Evolutionary conservation across 345 rosid species (phyloP).

Genomic region (Ceriops decandra): DNA sequence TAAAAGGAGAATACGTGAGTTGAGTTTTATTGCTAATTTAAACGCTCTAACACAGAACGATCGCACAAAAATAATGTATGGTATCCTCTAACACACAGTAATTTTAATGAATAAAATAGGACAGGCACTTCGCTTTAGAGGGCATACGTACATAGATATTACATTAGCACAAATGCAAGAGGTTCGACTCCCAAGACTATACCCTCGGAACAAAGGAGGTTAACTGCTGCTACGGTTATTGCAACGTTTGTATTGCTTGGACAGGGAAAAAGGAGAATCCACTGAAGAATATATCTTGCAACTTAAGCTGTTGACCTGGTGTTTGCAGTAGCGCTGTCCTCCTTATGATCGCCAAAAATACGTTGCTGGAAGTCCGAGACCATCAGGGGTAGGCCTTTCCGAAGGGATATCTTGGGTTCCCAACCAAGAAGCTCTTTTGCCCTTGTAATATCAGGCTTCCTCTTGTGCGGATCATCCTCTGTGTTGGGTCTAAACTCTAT

Average conservation of each 20-base stretch:
- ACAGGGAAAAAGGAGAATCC: slow-evolving; percentile 3
- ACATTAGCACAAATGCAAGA: slow-evolving; percentile 1
- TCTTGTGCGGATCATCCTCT: slow-evolving; percentile 98
- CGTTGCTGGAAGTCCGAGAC: slow-evolving; percentile 90
- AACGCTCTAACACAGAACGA: not conserved
- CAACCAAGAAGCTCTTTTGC: slow-evolving; percentile 91
- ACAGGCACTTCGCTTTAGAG: not conserved
- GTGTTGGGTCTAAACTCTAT: slow-evolving; percentile 95
- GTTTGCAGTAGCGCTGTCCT: slow-evolving; percentile 33
- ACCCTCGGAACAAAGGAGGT: slow-evolving; percentile 4
- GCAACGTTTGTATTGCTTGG: not conserved
- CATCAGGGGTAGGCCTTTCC: slow-evolving; percentile 90
- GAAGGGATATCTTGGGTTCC: slow-evolving; percentile 87
- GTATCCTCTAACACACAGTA: not conserved
- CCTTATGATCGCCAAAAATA: slow-evolving; percentile 87
- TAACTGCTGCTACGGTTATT: slow-evolving; percentile 8
- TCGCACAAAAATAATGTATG: slow-evolving; percentile 1
- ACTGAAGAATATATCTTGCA: slow-evolving; percentile 3
- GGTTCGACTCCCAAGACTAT: slow-evolving; percentile 12
- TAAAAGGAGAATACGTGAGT: not conserved
- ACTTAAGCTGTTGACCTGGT: slow-evolving; percentile 36
- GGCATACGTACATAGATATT: slow-evolving; percentile 1
- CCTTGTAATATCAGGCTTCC: slow-evolving; percentile 89
- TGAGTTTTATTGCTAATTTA: not conserved
- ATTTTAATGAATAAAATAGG: too few species aligned